Conservation (phyloP, 768 basidiomycete species). For the Pisolithus tinctorius region DNA sequence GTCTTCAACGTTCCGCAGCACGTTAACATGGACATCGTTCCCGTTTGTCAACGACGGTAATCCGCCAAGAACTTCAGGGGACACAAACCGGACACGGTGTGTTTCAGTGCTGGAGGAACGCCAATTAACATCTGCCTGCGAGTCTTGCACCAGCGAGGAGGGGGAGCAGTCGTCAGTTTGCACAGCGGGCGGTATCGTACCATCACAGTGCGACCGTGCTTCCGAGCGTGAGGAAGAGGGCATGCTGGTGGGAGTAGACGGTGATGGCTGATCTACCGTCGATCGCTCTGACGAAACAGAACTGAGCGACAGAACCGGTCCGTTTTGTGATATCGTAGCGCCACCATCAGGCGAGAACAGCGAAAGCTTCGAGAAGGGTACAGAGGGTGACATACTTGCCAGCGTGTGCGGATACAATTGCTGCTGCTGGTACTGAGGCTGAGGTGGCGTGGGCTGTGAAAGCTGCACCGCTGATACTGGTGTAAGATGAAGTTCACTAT, state of each 20-base stretch:
- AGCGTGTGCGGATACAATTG: background rate
- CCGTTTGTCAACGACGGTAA: slow-evolving; percentile 9
- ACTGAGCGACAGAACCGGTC: slow-evolving; percentile 6
- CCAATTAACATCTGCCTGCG: slow-evolving; percentile 7
- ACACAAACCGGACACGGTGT: slow-evolving; percentile 24
- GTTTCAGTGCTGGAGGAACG: slow-evolving; percentile 10
- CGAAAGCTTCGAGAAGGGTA: slow-evolving; percentile 48
- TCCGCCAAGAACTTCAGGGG: slow-evolving; percentile 22
- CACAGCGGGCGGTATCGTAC: background rate
- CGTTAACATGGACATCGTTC: background rate
- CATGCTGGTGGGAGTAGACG: slow-evolving; percentile 10
- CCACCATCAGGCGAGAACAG: slow-evolving; percentile 30
- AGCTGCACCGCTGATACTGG: background rate
- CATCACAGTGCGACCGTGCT: too few species aligned
- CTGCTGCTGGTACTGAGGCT: background rate
- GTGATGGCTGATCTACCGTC: background rate
- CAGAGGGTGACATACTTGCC: slow-evolving; percentile 35
- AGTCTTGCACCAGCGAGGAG: slow-evolving; percentile 5
- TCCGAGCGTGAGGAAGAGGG: background rate
- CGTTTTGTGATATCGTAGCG: slow-evolving; percentile 1
- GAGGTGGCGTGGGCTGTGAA: background rate
- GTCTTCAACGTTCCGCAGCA: background rate
- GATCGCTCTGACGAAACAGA: slow-evolving; percentile 3
- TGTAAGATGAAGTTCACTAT: background rate
- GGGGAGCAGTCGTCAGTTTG: slow-evolving; percentile 11